phyloP scores from a whole-genome alignment of 179 eudicot genomes.

The Silene coronaria region DNA sequence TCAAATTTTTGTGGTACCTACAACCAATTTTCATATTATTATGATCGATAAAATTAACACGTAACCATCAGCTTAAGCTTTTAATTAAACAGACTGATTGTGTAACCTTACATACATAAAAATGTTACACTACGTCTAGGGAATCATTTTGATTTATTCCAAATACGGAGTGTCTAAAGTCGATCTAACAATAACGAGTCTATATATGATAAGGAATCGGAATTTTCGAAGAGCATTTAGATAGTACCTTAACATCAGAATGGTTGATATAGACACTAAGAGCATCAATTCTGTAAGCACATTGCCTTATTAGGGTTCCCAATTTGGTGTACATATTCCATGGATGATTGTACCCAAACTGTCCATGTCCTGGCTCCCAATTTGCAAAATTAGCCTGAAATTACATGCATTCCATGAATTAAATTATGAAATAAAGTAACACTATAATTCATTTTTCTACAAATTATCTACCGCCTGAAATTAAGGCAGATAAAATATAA shows the following conservation, averaged over 20 bases:
- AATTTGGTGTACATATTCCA: constrained; percentile 56
- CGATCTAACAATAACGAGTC: too few relatives aligned
- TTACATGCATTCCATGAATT: neutral
- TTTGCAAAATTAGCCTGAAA: constrained; percentile 56
- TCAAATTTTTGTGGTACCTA: constrained; percentile 36
- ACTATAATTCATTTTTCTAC: too few relatives aligned
- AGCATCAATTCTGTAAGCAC: constrained; percentile 56
- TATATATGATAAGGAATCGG: neutral
- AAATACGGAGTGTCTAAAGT: too few relatives aligned
- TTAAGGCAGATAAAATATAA: too few relatives aligned
- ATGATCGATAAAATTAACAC: too few relatives aligned
- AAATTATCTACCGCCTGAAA: too few relatives aligned
- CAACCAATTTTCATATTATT: neutral
- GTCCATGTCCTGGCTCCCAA: constrained; percentile 72
- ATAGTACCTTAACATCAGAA: constrained; percentile 37
- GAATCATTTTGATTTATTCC: too few relatives aligned
- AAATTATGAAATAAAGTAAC: neutral
- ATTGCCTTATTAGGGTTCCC: constrained; percentile 42
- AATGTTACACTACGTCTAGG: too few relatives aligned
- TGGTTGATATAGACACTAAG: constrained; percentile 32
- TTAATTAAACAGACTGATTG: too few relatives aligned
- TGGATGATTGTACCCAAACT: constrained; percentile 52
- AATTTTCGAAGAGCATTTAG: neutral
- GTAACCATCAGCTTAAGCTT: too few relatives aligned
- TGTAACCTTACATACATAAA: too few relatives aligned